Evolutionary conservation across 352 stramenopile genomes (phyloP).

Genomic region (Pythium sukuiense): DNA sequence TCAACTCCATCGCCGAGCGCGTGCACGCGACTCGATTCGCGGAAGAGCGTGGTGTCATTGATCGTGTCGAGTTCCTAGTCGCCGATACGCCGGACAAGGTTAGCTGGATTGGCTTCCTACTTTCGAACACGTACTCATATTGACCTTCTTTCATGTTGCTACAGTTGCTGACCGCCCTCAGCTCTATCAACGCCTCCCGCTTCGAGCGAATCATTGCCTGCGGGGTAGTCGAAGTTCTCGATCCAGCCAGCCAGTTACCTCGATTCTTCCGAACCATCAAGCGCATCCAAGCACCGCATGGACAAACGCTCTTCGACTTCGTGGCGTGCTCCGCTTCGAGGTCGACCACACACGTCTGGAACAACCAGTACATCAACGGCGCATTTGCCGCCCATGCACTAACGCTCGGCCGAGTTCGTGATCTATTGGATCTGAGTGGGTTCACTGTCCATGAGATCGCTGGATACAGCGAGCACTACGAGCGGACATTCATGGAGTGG

Average conservation of each 20-base stretch:
- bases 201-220: conserved; percentile 72
- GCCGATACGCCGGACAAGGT: conserved; percentile 63
- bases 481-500: conserved; percentile 85
- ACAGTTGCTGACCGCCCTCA: conserved; percentile 56
- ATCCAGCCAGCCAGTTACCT: conserved; percentile 34
- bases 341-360: conserved; percentile 75
- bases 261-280: conserved; percentile 68
- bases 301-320: conserved; percentile 67
- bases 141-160: not conserved
- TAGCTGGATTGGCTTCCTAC: not conserved
- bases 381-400: conserved; percentile 58
- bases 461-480: conserved; percentile 77
- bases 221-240: conserved; percentile 54
- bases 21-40: conserved; percentile 62
- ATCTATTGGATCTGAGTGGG: conserved; percentile 45
- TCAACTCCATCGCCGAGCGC: conserved; percentile 60
- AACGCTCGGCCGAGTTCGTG: conserved; percentile 50
- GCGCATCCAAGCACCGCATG: conserved; percentile 52
- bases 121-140: too few relatives aligned
- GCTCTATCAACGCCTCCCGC: conserved; percentile 49
- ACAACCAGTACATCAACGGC: conserved; percentile 84
- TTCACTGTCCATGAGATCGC: conserved; percentile 68
- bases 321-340: conserved; percentile 59
- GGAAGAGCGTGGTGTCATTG: conserved; percentile 49
- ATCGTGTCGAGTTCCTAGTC: conserved; percentile 74